Evolutionary conservation across 352 stramenopile genomes (phyloP), one percentile per base, ranked within the genome.

Genomic region (Globisporangium mamillatum): DNA sequence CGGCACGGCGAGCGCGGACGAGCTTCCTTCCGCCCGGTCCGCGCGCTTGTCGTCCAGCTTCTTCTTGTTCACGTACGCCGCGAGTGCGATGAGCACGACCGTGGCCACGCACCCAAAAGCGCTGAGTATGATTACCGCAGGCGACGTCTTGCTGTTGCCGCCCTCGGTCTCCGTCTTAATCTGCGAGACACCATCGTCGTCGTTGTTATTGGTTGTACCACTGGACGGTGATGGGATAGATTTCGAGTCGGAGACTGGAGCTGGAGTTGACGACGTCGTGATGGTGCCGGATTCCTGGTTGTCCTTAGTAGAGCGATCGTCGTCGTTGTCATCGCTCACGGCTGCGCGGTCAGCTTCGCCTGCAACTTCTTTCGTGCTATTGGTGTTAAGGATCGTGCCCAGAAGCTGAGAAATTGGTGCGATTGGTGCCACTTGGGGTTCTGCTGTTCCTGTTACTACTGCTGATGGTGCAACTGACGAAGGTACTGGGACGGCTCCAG

Each of bases 21-120:
- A 36, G 20, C 34, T 63, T 12, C 71, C 70, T 29, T 77, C 67
- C 24, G 66, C 46, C 27, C 34, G 50, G 46, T 72, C 66, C 50
- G 69, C 56, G 41, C 61, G 67, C 44, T 72, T 72, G 67, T 72
- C 67, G 27, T 65, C 53, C 8, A 64, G 32, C 46, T 72, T 69
- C 46, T 72, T 72, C 41, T 66, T 68, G 66, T 81, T 77, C 52
- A 79, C 67, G 32, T 72, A 56, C 25, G 69, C 22, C 14, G 73
- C 73, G 24, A 82, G 63, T 8, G 61, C 71, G 12, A 74, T 54
- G 12, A 79, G 68, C 65, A 76, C 65, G 36, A 78, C 46, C 0
- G 74, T 32, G 6, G 56, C 71, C 34, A 75, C 44, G 41, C 70
- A 68, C 0, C 70, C 75, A 22, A 78, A 46, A 24, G 67, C 66